Evolutionary conservation across 2,329 filamentous ascomycete genomes (phyloP).

Genomic region (Pseudocercospora eumusae): DNA sequence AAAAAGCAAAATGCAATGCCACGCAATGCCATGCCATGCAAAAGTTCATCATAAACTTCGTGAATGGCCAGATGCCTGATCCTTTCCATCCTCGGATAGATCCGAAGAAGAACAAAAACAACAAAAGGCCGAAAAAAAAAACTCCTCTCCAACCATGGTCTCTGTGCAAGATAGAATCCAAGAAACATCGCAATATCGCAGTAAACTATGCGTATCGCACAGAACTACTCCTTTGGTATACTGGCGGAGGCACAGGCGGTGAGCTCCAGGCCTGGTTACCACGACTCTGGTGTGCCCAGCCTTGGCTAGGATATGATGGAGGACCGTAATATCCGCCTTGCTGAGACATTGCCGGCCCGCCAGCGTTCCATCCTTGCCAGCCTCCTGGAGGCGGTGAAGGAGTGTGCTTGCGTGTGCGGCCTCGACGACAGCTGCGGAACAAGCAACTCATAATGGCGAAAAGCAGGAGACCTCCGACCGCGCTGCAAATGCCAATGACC

Average conservation of each 20-base stretch:
- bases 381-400: constrained; percentile 35
- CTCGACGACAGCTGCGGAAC: constrained; percentile 55
- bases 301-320: constrained; percentile 28
- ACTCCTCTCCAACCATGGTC: neutral
- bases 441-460: constrained; percentile 70
- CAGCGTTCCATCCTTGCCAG: constrained; percentile 39
- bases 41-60: constrained; percentile 6
- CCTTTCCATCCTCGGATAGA: neutral
- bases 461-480: constrained; percentile 71
- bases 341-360: constrained; percentile 25
- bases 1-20: neutral
- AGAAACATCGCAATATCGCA: neutral
- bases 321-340: constrained; percentile 19
- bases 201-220: constrained; percentile 28
- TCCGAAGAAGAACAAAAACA: neutral
- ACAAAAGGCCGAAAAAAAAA: neutral
- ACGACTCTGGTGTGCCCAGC: constrained; percentile 28
- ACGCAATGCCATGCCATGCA: neutral
- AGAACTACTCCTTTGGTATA: constrained; percentile 24
- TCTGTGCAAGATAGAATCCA: neutral
- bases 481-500: constrained; percentile 75
- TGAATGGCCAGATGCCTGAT: neutral
- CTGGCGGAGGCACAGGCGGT: constrained; percentile 30
- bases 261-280: constrained; percentile 19
- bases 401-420: constrained; percentile 26